Conservation (phyloP, 495 filamentous ascomycete species). For the Aspergillus indologenus region DNA sequence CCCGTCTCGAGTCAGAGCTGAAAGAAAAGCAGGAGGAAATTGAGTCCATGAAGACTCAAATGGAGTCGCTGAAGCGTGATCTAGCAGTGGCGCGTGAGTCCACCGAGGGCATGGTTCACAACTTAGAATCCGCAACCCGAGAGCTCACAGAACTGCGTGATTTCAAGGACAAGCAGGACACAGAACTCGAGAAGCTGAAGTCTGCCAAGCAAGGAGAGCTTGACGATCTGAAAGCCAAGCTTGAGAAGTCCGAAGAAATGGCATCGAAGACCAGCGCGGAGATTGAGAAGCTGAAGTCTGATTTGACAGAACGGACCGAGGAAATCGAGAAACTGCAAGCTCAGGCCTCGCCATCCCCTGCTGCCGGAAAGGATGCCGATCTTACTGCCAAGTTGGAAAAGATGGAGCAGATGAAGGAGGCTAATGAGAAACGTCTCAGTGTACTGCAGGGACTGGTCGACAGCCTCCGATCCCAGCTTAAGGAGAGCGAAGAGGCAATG, state of each 20-base stretch:
- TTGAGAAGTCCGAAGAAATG: constrained; percentile 40
- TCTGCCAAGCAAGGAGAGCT: constrained; percentile 35
- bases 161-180: constrained; percentile 50
- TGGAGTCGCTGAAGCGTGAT: constrained; percentile 53
- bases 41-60: constrained; percentile 58
- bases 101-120: constrained; percentile 60
- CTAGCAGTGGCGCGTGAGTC: constrained; percentile 60
- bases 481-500: constrained; percentile 48
- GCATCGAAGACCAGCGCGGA: constrained; percentile 46
- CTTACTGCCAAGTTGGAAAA: constrained; percentile 31
- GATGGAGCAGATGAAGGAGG: constrained; percentile 39
- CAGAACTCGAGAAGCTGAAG: constrained; percentile 41
- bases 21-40: constrained; percentile 63
- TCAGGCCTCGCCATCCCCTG: constrained; percentile 35
- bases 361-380: constrained; percentile 43
- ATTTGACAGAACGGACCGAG: constrained; percentile 53
- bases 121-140: constrained; percentile 55
- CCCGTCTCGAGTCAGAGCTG: constrained; percentile 59
- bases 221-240: constrained; percentile 39
- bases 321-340: constrained; percentile 50
- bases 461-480: constrained; percentile 48
- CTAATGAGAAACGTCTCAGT: constrained; percentile 49
- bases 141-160: constrained; percentile 59
- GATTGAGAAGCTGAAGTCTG: constrained; percentile 50
- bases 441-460: constrained; percentile 54